Evolutionary conservation across 2,329 filamentous ascomycete species (phyloP), one percentile per base, ranked within the genome.

Genomic region (Nothomitra cinnamomea): DNA sequence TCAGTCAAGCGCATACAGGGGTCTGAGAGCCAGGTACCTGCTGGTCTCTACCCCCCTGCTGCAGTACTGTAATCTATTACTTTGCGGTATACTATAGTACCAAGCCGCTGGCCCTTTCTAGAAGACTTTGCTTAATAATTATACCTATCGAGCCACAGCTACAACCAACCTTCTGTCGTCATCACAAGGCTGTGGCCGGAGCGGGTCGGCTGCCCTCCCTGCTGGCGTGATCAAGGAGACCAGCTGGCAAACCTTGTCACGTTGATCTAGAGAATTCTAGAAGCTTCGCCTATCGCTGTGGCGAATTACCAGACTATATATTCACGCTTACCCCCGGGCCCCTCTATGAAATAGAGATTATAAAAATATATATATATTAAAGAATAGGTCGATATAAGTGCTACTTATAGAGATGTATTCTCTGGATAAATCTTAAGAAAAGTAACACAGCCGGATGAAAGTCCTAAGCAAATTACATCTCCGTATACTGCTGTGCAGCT

Each of bases 391-490:
- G 45, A 38, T 38, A 38, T 38, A 38, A 38, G 15, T 7, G 35
- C 35, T 38, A 38, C 35, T 38, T 7, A 38, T 38, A 38, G 15
- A 38, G 35, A 38, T 38, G 15, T 38, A 38, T 38, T 38, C 35
- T 38, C 35, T 38, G 35, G 35, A 38, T 38, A 15, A 38, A 38
- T 38, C 35, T 38, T 38, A 56, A 61, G 55, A 22, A 59, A 51
- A 51, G 54, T 55, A 24, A 61, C 54, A 57, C 52, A 55, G 52
- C 57, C 58, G 54, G 59, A 62, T 53, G 51, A 51, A 56, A 57
- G 58, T 19, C 57, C 59, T 58, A 62, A 38, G 52, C 57, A 55
- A 58, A 60, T 54, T 53, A 43, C 57, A 54, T 56, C 53, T 42
- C 56, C 57, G 52, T 45, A 55, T 54, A 54, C 56, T 53, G 56